Conservation (phyloP, 2,329 filamentous ascomycete species). For the Davidsoniella neocaledoniae region DNA sequence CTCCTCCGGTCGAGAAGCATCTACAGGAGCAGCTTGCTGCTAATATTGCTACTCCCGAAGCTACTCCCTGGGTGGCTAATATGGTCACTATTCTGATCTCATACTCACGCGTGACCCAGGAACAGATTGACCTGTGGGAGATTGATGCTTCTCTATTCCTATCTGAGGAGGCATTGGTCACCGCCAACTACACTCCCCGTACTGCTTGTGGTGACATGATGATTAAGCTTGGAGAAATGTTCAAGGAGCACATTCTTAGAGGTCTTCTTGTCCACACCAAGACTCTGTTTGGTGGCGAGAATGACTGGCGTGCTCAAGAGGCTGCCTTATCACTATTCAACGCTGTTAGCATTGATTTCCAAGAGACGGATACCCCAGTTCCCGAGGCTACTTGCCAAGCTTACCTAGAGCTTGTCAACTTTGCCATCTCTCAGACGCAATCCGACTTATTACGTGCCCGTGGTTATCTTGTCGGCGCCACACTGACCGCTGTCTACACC, state of each 20-base stretch:
- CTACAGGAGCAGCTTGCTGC: constrained; percentile 62
- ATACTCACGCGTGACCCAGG: constrained; percentile 77
- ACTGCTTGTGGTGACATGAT: constrained; percentile 84
- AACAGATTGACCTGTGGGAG: constrained; percentile 92
- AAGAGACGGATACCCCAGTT: constrained; percentile 64
- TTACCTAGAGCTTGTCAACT: constrained; percentile 67
- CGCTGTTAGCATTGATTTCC: constrained; percentile 25
- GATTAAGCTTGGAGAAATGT: constrained; percentile 86
- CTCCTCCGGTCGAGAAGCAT: constrained; percentile 74
- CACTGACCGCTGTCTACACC: constrained; percentile 52
- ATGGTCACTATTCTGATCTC: constrained; percentile 71
- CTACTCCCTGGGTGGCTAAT: constrained; percentile 68
- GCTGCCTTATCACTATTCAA: constrained; percentile 73
- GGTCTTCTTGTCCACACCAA: constrained; percentile 65
- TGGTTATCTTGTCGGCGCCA: constrained; percentile 73
- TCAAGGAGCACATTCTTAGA: constrained; percentile 57
- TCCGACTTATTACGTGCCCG: constrained; percentile 69
- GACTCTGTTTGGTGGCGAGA: constrained; percentile 46
- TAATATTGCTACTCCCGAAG: constrained; percentile 36
- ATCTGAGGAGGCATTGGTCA: constrained; percentile 86
- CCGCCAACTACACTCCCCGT: constrained; percentile 87
- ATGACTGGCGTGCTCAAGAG: constrained; percentile 51
- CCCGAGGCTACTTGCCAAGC: constrained; percentile 55
- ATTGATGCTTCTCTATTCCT: constrained; percentile 92
- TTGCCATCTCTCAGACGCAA: constrained; percentile 50